phyloP scores from a whole-genome alignment of 73 alveolate genomes.

The Stentor coeruleus region DNA sequence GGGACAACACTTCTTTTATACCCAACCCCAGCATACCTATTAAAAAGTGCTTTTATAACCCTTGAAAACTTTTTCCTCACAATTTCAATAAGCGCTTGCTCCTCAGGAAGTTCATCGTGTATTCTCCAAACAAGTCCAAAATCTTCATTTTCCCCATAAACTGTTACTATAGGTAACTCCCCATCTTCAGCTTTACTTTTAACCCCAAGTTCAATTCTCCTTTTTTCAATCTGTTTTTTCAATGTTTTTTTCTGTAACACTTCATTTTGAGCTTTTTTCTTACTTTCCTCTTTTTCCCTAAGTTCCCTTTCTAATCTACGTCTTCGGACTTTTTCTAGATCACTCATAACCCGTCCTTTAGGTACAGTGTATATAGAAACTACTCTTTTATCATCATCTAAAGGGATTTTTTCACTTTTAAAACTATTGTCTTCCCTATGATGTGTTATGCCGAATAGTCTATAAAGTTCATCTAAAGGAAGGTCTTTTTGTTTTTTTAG shows the following conservation, averaged over 20 bases:
- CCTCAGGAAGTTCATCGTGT: conserved; percentile 23
- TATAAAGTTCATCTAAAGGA: neutral
- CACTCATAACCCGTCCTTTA: conserved; percentile 32
- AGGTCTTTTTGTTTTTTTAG: neutral
- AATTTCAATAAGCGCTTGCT: conserved; percentile 40
- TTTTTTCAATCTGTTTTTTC: conserved; percentile 21
- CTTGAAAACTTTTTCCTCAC: conserved; percentile 45
- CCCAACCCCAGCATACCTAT: conserved; percentile 53
- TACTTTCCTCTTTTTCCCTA: neutral
- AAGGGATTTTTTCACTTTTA: neutral
- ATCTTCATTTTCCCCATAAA: neutral
- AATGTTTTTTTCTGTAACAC: neutral
- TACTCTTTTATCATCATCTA: neutral
- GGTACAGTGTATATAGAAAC: neutral
- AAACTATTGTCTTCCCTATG: neutral
- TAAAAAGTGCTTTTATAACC: conserved; percentile 53
- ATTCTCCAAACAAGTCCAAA: neutral
- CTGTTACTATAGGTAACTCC: neutral
- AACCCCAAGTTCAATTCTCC: conserved; percentile 12
- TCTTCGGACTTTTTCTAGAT: conserved; percentile 33
- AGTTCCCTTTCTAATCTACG: conserved; percentile 31
- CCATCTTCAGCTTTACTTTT: neutral
- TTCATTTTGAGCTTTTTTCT: neutral
- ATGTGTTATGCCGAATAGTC: neutral
- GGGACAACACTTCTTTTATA: conserved; percentile 1